phyloP scores from a whole-genome alignment of 345 rosid genomes.

The Corymbia maculata region DNA sequence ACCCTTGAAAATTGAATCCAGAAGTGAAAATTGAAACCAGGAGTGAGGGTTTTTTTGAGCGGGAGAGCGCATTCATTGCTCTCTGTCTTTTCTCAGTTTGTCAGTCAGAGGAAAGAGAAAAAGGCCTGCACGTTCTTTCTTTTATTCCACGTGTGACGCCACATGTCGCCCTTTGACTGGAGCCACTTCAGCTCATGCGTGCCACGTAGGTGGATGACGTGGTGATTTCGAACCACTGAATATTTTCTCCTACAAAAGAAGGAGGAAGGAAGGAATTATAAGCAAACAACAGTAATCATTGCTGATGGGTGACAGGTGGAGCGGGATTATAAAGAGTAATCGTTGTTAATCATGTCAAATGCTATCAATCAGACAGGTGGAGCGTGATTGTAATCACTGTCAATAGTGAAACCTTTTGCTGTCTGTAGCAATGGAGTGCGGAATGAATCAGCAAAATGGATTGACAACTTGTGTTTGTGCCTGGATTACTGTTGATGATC shows the following conservation, averaged over 20 bases:
- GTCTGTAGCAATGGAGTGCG: neutral
- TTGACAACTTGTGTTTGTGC: neutral
- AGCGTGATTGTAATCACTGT: neutral
- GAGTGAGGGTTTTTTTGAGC: no score
- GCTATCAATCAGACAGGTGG: neutral
- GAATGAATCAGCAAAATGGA: neutral
- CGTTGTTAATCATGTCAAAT: neutral
- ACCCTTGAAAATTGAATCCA: no score
- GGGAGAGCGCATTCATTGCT: no score
- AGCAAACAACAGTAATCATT: neutral
- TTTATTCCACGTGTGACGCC: no score
- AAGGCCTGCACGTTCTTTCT: no score
- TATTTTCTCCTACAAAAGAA: conserved; percentile 33
- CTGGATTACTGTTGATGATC: neutral
- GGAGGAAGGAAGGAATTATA: neutral
- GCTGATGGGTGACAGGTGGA: neutral
- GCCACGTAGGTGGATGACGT: no score
- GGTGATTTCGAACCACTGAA: no score
- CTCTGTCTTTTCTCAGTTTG: no score
- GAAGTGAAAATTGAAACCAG: no score
- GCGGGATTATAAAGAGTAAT: neutral
- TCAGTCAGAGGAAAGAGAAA: no score
- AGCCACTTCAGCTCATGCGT: no score
- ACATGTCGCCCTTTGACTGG: no score
- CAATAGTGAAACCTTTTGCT: neutral